Base-by-base conservation (phyloP, 78 protist species). In the Monosiga brevicollis region DNA sequence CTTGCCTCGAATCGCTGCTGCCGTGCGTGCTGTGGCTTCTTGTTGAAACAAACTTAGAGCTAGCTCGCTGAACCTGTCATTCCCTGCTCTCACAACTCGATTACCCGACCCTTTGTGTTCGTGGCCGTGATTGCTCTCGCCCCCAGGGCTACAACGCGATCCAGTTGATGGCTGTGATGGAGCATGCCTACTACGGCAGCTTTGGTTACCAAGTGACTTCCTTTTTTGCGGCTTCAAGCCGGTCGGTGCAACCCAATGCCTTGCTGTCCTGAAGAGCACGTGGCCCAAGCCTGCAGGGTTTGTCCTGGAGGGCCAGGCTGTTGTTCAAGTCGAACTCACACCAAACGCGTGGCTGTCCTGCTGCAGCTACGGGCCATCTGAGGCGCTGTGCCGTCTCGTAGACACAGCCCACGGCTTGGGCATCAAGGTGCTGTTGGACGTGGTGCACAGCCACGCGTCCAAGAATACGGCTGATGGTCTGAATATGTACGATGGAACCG, bases 101-200 rank as follows among this genome's bases (percentile, higher is more conserved):
- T 35, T 24, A 2, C 38, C 29, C n/a, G 79, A 15, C 38, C 25
- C 6, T 9, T 76, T 24, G 36, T 6, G 6, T 3, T 11, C 80
- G 78, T 36, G 83, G 83, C 73, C 81, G 38, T 39, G 86, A 85
- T 0, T 49, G 29, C 1, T 81, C 80, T 10, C 43, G 84, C n/a
- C 84, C 86, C 77, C 83, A 83, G 82, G 94, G 96, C 3, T 94
- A 94, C 90, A 94, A 94, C 84, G 72, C 86, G 41, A 87, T 94
- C 36, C 98, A 95, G 87, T 79, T 97, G 73, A 96, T 97, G 97
- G 99, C 98, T 11, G 78, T 97, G 73, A 89, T 84, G 95, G 98
- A 97, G 87, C 99, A 97, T 81, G 94, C 97, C 0, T 97, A 94
- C 89, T 97, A 97, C 85, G 98, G 96, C 25, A 84, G 90, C 25